A percentile compares a stretch with the other conserved stretches of the same genome.
These are phyloP conservation scores for Myxozyma neotropica DNA, from an alignment of 805 yeast species.

Conservation along the genomic window DNA sequence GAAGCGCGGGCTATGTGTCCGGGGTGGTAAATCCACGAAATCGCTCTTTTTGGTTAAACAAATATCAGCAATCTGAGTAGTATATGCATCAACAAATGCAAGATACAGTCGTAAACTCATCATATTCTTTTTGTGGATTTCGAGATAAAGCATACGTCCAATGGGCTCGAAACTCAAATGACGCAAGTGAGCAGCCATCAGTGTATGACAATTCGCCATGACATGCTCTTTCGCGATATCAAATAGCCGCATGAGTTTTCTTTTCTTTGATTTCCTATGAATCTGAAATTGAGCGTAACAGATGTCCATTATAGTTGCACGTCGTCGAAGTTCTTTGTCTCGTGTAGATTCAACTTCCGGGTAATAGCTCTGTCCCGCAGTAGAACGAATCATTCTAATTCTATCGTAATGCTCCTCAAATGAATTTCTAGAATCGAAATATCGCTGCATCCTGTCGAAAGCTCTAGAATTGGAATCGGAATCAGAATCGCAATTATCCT, in stretches of 20 bases:
- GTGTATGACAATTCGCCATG: neutral
- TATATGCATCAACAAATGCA: conserved; percentile 4
- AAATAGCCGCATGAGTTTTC: neutral
- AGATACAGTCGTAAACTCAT: neutral
- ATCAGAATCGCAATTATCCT: too few species aligned
- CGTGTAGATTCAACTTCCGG: too few species aligned
- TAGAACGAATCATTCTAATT: neutral
- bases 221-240: neutral
- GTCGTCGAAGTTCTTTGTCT: neutral
- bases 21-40: neutral
- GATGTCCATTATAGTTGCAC: neutral
- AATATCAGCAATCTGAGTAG: neutral
- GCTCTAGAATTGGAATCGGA: too few species aligned
- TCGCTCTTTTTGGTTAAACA: neutral
- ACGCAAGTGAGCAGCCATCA: neutral
- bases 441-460: too few species aligned
- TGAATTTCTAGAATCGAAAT: too few species aligned
- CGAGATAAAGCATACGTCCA: conserved; percentile 1
- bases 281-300: neutral
- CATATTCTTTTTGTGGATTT: neutral
- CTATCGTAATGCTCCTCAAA: too few species aligned
- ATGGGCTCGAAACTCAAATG: neutral
- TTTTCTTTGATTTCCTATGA: neutral
- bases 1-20: neutral
- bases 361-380: too few species aligned